phyloP scores from a whole-genome alignment of 2,329 filamentous ascomycete genomes.

The Hansfordia pulvinata region DNA sequence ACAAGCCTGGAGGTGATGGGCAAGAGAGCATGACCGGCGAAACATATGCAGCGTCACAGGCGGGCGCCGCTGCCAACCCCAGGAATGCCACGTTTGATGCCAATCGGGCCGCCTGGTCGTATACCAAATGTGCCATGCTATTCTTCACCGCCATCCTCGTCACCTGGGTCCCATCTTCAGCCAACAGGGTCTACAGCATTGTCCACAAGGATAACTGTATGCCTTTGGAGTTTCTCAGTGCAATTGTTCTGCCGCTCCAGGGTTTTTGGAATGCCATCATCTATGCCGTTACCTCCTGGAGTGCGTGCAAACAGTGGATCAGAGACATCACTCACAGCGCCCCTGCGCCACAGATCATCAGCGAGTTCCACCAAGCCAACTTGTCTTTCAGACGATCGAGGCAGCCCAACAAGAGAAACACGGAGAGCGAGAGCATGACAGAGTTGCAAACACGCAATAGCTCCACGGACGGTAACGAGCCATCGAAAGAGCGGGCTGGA shows the following conservation, averaged over 20 bases:
- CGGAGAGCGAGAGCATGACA: constrained; percentile 37
- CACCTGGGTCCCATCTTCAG: constrained; percentile 65
- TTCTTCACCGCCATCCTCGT: constrained; percentile 61
- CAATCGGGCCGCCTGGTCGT: constrained; percentile 53
- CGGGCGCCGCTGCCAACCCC: constrained; percentile 2
- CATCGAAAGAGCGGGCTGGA: constrained; percentile 3
- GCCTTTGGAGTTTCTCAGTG: constrained; percentile 54
- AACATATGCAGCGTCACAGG: not conserved
- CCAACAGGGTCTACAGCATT: constrained; percentile 63
- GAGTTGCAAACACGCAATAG: constrained; percentile 26
- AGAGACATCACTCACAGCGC: constrained; percentile 20
- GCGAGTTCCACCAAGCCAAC: constrained; percentile 8
- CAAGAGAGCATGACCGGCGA: too few species aligned
- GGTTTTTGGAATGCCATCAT: constrained; percentile 78
- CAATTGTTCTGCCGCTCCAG: constrained; percentile 66
- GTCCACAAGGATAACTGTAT: constrained; percentile 39
- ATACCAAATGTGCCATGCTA: constrained; percentile 55
- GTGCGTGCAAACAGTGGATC: constrained; percentile 40
- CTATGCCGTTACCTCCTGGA: constrained; percentile 57
- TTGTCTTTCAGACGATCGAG: constrained; percentile 18
- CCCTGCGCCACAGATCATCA: constrained; percentile 8
- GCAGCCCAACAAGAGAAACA: constrained; percentile 19
- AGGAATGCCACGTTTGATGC: constrained; percentile 23
- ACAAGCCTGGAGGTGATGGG: constrained; percentile 9
- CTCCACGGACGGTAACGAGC: constrained; percentile 21